Conservation (phyloP, 2,329 filamentous ascomycete species). For the Sphaerulina musiva region DNA sequence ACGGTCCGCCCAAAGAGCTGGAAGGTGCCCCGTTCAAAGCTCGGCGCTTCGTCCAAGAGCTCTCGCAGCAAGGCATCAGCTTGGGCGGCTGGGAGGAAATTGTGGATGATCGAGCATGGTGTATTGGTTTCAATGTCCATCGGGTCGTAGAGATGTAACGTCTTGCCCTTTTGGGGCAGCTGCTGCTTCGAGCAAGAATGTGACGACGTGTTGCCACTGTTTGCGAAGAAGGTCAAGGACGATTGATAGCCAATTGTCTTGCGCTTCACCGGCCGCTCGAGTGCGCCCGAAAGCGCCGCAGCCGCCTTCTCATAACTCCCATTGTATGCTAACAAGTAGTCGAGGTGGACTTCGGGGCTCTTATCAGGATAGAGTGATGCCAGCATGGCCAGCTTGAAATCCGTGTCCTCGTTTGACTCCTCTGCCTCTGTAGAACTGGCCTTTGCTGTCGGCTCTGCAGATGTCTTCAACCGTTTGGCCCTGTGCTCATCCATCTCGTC, state of each 20-base stretch:
- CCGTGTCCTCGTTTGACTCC: conserved; percentile 70
- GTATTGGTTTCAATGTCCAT: conserved; percentile 75
- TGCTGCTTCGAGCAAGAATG: conserved; percentile 23
- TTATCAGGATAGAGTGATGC: conserved; percentile 65
- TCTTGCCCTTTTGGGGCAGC: conserved; percentile 69
- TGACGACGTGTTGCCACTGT: neutral
- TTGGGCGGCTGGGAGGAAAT: conserved; percentile 67
- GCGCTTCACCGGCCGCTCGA: conserved; percentile 26
- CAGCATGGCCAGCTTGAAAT: conserved; percentile 79
- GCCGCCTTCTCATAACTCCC: conserved; percentile 66
- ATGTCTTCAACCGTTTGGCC: conserved; percentile 19
- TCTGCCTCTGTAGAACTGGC: conserved; percentile 9
- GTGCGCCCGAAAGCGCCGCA: conserved; percentile 43
- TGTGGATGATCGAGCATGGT: conserved; percentile 86
- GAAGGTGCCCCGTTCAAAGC: conserved; percentile 67
- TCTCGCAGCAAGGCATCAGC: conserved; percentile 71
- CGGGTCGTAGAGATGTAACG: conserved; percentile 75
- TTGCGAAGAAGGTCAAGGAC: conserved; percentile 31
- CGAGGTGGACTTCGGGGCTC: conserved; percentile 63
- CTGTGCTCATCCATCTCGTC: conserved; percentile 16
- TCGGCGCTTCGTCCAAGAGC: conserved; percentile 64
- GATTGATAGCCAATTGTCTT: conserved; percentile 42
- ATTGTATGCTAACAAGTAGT: conserved; percentile 68
- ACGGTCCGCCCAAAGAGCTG: conserved; percentile 86
- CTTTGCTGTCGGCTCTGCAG: conserved; percentile 6